Conservation (phyloP, 225 moss, liverwort and hornwort species). For the Neckera pumila region DNA sequence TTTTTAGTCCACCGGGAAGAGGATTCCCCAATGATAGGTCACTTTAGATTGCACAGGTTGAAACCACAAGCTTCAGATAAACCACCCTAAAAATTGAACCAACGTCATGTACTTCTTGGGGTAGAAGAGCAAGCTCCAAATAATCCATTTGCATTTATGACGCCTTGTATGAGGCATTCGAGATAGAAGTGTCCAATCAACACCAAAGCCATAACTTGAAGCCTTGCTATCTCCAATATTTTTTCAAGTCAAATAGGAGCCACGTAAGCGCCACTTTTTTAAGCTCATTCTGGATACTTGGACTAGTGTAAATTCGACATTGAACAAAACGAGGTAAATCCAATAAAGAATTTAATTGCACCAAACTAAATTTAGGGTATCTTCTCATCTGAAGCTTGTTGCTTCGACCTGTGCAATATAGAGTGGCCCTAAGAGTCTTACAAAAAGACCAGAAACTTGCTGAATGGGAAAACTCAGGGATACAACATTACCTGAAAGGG, state of each 20-base stretch:
- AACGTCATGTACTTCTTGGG: not conserved
- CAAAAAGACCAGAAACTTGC: not conserved
- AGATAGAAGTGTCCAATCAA: not conserved
- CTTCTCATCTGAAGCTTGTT: not conserved
- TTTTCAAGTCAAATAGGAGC: not conserved
- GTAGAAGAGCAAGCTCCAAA: not conserved
- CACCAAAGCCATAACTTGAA: not conserved
- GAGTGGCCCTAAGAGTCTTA: not conserved
- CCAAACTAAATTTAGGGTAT: not conserved
- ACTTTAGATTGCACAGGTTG: not conserved
- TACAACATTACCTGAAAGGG: conserved; percentile 18
- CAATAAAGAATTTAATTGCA: not conserved
- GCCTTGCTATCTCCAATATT: not conserved
- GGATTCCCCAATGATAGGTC: not conserved
- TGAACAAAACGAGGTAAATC: not conserved
- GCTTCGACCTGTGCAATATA: not conserved
- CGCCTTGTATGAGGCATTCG: not conserved
- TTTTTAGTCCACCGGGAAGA: not conserved
- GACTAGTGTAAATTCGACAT: not conserved
- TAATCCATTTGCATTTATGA: not conserved
- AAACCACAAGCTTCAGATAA: not conserved
- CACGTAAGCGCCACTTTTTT: not conserved
- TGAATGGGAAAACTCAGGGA: not conserved
- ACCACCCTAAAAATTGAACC: not conserved
- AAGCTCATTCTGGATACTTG: not conserved